A percentile compares a stretch with the other conserved stretches of the same genome.
These are phyloP conservation scores for Rutstroemia sp. DNA, from an alignment of 2,329 filamentous ascomycete species.

Conservation along the genomic window DNA sequence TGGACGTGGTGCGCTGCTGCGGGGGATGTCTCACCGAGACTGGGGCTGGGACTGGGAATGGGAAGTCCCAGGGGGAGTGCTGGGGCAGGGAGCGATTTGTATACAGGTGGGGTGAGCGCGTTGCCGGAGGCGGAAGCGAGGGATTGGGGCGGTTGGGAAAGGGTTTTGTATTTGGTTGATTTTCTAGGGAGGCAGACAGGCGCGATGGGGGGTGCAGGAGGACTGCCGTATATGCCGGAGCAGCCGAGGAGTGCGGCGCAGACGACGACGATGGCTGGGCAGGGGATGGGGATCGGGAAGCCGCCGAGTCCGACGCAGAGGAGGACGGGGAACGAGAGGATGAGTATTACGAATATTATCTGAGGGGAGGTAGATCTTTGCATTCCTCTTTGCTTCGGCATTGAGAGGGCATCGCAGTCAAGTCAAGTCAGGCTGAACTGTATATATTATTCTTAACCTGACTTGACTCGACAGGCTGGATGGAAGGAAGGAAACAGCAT, in stretches of 20 bases:
- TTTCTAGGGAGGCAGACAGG: conserved; percentile 37
- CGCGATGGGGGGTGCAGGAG: not conserved
- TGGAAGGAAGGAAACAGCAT: too few relatives aligned
- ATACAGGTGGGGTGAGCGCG: conserved; percentile 16
- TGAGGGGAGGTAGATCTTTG: conserved; percentile 1
- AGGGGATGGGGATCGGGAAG: not conserved
- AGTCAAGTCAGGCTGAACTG: too few relatives aligned
- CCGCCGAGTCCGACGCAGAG: not conserved
- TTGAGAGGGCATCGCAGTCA: too few relatives aligned
- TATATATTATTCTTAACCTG: too few relatives aligned
- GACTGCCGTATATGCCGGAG: not conserved
- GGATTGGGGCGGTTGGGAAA: conserved; percentile 77
- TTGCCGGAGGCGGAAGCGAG: conserved; percentile 49
- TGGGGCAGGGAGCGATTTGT: conserved; percentile 26
- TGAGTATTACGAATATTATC: conserved; percentile 28
- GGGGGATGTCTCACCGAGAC: conserved; percentile 32
- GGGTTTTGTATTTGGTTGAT: conserved; percentile 57
- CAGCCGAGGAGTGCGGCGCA: not conserved
- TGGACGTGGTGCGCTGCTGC: conserved; percentile 72
- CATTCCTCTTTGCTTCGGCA: too few relatives aligned
- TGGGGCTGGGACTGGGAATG: conserved; percentile 23
- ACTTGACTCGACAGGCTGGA: too few relatives aligned
- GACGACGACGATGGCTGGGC: conserved; percentile 6
- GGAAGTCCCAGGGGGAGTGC: conserved; percentile 18
- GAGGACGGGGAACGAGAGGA: conserved; percentile 22